phyloP scores from a whole-genome alignment of 139 green algal species.

The Tetraselmis striata region DNA sequence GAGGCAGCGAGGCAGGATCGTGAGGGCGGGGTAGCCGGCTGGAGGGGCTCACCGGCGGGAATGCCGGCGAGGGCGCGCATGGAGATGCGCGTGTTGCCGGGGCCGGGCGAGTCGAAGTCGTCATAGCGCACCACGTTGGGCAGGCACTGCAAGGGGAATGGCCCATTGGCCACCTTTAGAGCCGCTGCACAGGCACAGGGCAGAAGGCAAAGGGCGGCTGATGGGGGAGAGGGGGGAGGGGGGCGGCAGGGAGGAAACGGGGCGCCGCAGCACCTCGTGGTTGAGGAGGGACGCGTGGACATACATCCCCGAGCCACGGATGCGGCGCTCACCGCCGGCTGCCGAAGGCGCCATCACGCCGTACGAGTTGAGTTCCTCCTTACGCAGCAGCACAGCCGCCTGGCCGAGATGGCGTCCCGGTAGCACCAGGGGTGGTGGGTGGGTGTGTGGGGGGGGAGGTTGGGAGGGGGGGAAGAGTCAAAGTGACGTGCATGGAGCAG shows the following conservation, averaged over 20 bases:
- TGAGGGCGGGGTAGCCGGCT: too few relatives aligned
- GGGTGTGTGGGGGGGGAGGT: too few relatives aligned
- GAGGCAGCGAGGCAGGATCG: too few relatives aligned
- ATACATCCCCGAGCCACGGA: slow-evolving; percentile 60
- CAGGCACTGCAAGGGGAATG: slow-evolving; percentile 74
- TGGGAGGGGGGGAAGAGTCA: too few relatives aligned
- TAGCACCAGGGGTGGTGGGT: too few relatives aligned
- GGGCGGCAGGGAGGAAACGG: too few relatives aligned
- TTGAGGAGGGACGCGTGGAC: slow-evolving; percentile 20
- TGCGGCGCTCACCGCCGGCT: slow-evolving; percentile 23
- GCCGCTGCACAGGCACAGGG: too few relatives aligned
- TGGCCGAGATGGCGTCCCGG: too few relatives aligned
- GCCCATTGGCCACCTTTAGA: too few relatives aligned
- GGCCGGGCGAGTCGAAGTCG: slow-evolving; percentile 40
- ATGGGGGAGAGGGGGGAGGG: too few relatives aligned
- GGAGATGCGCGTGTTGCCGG: slow-evolving; percentile 33
- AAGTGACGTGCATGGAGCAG: too few relatives aligned
- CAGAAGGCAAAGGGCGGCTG: too few relatives aligned
- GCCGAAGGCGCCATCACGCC: slow-evolving; percentile 54
- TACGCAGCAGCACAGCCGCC: slow-evolving; percentile 38
- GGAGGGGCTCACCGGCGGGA: slow-evolving; percentile 28
- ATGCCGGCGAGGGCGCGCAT: slow-evolving; percentile 61
- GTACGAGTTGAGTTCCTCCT: slow-evolving; percentile 66
- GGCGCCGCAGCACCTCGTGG: slow-evolving; percentile 10
- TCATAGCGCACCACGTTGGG: slow-evolving; percentile 68